Percentiles rank a stretch among this genome's conserved stretches.
Conservation (phyloP, 352 stramenopile genomes). For the Phytopythium delawarense region DNA sequence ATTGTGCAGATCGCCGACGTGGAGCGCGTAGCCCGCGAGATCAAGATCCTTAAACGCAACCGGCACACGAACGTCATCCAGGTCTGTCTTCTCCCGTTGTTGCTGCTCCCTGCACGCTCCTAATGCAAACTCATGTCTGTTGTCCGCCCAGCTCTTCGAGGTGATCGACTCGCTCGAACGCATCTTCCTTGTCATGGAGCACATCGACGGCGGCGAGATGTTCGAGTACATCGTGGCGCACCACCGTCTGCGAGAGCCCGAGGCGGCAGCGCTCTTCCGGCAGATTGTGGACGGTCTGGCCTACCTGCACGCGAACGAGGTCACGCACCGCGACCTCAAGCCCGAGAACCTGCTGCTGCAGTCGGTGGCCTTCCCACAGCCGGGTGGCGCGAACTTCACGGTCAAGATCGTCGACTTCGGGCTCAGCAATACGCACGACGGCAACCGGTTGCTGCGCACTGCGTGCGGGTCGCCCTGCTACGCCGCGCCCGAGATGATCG, state of each 20-base stretch:
- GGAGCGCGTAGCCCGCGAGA: slow-evolving; percentile 89
- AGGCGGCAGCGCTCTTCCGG: slow-evolving; percentile 82
- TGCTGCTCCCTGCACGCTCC: too few species aligned
- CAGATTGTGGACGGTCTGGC: slow-evolving; percentile 90
- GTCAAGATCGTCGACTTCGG: slow-evolving; percentile 94
- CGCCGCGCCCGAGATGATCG: slow-evolving; percentile 92
- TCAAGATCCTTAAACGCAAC: slow-evolving; percentile 92
- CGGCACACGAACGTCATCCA: slow-evolving; percentile 89
- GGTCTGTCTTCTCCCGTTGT: slow-evolving; percentile 19
- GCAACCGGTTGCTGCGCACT: slow-evolving; percentile 70
- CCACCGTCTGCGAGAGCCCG: slow-evolving; percentile 75
- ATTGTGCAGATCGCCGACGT: slow-evolving; percentile 89
- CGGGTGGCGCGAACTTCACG: slow-evolving; percentile 13
- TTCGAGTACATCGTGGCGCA: slow-evolving; percentile 95
- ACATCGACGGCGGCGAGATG: slow-evolving; percentile 89
- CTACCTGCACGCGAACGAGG: slow-evolving; percentile 88
- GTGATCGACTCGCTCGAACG: slow-evolving; percentile 80
- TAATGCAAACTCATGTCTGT: too few species aligned
- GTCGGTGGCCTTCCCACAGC: slow-evolving; percentile 13
- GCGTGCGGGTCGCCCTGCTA: slow-evolving; percentile 92
- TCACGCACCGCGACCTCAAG: slow-evolving; percentile 90
- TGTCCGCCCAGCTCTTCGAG: slow-evolving; percentile 33
- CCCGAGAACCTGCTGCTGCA: slow-evolving; percentile 91
- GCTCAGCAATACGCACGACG: slow-evolving; percentile 89
- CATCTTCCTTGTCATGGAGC: slow-evolving; percentile 94